Conservation (phyloP, 73 alveolate species). For the Blepharisma stoltei region DNA sequence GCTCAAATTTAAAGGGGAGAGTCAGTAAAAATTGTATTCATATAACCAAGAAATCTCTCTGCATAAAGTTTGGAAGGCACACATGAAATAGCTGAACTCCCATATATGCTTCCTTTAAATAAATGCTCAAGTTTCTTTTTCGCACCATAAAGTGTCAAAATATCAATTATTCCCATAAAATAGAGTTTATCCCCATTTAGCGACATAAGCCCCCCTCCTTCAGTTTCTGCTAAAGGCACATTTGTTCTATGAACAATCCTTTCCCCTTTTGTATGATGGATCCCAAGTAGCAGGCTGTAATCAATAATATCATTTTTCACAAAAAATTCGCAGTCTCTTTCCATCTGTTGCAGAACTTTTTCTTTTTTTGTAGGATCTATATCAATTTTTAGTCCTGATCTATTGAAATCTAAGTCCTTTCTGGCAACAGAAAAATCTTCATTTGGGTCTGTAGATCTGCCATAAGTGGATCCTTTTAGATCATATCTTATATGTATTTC, state of each 20-base stretch:
- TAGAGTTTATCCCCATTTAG: conserved; percentile 33
- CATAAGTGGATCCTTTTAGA: conserved; percentile 75
- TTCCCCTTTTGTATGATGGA: conserved; percentile 57
- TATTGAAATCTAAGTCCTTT: conserved; percentile 84
- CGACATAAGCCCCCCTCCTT: background rate
- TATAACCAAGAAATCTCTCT: conserved; percentile 20
- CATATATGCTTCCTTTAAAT: conserved; percentile 68
- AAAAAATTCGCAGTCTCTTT: conserved; percentile 84
- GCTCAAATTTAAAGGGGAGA: too few relatives aligned
- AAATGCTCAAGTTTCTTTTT: conserved; percentile 80
- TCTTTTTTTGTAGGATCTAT: conserved; percentile 59
- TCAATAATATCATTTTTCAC: conserved; percentile 77
- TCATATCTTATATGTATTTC: conserved; percentile 80
- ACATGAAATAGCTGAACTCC: conserved; percentile 38
- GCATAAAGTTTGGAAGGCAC: conserved; percentile 27
- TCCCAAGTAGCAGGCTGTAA: conserved; percentile 88
- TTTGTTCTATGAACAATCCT: background rate
- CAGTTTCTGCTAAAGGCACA: background rate
- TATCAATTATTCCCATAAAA: conserved; percentile 72
- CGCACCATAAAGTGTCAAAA: conserved; percentile 69
- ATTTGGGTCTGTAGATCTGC: conserved; percentile 50
- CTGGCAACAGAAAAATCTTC: conserved; percentile 77
- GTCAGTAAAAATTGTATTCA: conserved; percentile 12
- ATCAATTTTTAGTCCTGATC: conserved; percentile 62
- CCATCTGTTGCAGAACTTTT: conserved; percentile 62